Conservation (phyloP, 2,329 filamentous ascomycete species). For the Chaetoscypha palmicola region DNA sequence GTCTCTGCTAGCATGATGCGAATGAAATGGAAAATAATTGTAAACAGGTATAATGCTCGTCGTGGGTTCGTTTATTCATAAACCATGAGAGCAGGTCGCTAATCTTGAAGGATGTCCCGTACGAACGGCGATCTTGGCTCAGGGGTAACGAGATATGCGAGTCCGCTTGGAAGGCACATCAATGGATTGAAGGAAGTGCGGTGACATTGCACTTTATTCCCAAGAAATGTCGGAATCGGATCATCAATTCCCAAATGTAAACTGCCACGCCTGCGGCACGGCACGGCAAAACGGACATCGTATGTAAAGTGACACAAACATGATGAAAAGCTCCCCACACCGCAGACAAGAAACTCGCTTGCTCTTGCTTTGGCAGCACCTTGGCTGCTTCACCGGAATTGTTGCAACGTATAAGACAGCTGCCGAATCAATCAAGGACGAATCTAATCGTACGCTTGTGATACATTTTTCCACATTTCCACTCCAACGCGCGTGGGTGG, state of each 20-base stretch:
- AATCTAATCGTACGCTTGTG: background rate
- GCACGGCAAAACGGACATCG: slow-evolving; percentile 6
- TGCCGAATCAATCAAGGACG: slow-evolving; percentile 5
- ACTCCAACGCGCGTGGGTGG: too few species aligned
- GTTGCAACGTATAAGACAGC: slow-evolving; percentile 12
- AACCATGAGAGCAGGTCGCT: background rate
- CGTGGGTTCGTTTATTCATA: background rate
- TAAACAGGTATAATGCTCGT: background rate
- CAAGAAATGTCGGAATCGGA: background rate
- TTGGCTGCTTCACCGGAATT: background rate
- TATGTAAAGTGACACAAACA: slow-evolving; percentile 1
- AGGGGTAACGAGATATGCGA: background rate
- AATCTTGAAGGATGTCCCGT: background rate
- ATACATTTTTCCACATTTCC: background rate
- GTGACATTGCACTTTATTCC: slow-evolving; percentile 1
- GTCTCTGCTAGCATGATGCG: slow-evolving; percentile 19
- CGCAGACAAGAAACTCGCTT: background rate
- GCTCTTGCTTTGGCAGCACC: background rate
- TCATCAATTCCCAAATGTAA: slow-evolving; percentile 1
- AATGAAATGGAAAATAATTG: background rate
- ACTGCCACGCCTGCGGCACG: slow-evolving; percentile 2
- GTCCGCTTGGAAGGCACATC: background rate
- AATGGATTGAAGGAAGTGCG: background rate
- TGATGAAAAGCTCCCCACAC: background rate
- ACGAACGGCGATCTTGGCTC: background rate